Conservation (phyloP, 2,329 filamentous ascomycete genomes). For the Annulohypoxylon truncatum region DNA sequence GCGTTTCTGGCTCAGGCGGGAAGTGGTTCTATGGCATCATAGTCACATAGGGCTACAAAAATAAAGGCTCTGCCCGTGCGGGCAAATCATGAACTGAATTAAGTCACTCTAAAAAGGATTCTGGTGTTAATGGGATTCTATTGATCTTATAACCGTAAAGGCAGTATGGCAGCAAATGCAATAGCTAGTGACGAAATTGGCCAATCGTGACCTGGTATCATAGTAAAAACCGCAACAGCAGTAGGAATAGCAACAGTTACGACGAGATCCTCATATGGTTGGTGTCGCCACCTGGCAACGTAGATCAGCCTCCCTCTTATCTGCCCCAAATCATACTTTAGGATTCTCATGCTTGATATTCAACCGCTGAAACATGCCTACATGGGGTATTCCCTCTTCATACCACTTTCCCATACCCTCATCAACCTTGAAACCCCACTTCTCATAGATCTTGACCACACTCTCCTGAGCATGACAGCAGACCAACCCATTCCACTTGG, state of each 20-base stretch:
- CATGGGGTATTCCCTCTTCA: conserved; percentile 86
- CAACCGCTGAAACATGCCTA: conserved; percentile 79
- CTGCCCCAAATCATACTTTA: conserved; percentile 23
- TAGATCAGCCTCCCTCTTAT: not conserved
- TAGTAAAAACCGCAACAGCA: conserved; percentile 14
- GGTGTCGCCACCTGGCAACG: not conserved
- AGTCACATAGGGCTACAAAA: conserved; percentile 57
- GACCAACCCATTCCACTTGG: conserved; percentile 78
- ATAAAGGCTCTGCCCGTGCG: conserved; percentile 54
- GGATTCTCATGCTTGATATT: conserved; percentile 46
- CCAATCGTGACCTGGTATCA: conserved; percentile 31
- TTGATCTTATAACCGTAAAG: conserved; percentile 14
- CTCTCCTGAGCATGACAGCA: conserved; percentile 82
- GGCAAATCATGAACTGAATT: conserved; percentile 53
- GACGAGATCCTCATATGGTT: not conserved
- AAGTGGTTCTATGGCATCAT: conserved; percentile 57
- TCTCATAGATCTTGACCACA: conserved; percentile 73
- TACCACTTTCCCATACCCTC: conserved; percentile 79
- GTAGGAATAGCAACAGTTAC: conserved; percentile 1
- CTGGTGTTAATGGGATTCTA: conserved; percentile 20
- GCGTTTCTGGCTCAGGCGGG: conserved; percentile 58
- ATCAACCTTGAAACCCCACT: conserved; percentile 80
- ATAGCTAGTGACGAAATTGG: conserved; percentile 15
- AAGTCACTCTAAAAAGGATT: conserved; percentile 34
- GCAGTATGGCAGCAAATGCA: not conserved